Conservation (phyloP, 2,329 filamentous ascomycete species). For the Fusarium falciforme region DNA sequence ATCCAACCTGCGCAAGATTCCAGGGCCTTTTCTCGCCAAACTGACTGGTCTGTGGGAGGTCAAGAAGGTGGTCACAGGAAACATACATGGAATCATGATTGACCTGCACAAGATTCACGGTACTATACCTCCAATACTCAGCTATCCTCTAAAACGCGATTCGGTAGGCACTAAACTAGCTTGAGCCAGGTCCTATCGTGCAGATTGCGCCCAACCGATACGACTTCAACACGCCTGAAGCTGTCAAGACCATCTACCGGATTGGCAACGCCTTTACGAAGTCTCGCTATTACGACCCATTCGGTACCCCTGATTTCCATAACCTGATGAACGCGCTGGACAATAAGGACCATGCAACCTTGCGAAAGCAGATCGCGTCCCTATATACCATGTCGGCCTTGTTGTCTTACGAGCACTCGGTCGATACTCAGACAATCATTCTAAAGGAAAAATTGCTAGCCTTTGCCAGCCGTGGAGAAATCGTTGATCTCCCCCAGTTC, state of each 20-base stretch:
- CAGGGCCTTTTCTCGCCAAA: background rate
- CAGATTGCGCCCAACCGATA: background rate
- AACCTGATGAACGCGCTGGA: background rate
- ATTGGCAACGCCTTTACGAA: background rate
- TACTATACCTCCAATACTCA: background rate
- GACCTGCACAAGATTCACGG: background rate
- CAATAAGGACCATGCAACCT: background rate
- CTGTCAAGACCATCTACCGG: background rate
- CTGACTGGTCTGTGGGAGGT: background rate
- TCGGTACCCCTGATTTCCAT: background rate
- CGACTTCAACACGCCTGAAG: background rate
- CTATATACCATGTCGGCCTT: background rate
- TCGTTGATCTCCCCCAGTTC: background rate
- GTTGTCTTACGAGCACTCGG: background rate
- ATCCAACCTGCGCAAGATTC: background rate
- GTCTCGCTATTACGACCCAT: background rate
- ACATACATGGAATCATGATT: background rate
- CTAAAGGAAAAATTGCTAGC: background rate
- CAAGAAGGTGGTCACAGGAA: background rate
- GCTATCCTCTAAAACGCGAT: rapidly evolving
- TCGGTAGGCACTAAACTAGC: background rate
- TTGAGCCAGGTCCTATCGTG: background rate
- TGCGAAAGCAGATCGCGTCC: background rate
- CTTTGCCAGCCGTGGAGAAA: too few species aligned
- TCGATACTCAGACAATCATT: background rate